phyloP scores from a whole-genome alignment of 345 rosid species.

The Hevea brasiliensis region DNA sequence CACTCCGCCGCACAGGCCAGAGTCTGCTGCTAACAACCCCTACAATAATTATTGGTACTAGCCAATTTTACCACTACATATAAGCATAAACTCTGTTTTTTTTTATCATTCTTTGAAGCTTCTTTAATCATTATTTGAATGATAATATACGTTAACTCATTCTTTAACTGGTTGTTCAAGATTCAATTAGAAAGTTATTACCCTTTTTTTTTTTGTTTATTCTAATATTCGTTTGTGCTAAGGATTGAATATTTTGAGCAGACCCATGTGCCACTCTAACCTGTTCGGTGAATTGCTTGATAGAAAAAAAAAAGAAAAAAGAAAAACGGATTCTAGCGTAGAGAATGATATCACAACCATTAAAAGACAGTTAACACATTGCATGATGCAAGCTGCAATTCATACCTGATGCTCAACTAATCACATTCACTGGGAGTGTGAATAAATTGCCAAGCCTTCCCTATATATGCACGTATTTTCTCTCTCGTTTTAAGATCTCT shows the following conservation, averaged over 20 bases:
- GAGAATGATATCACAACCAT: not conserved
- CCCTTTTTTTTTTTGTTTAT: conserved; percentile 19
- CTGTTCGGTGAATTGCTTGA: conserved; percentile 18
- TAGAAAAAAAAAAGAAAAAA: not conserved
- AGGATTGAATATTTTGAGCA: not conserved
- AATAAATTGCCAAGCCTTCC: not conserved
- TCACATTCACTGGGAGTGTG: conserved; percentile 4
- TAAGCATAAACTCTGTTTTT: no score
- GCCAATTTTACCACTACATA: not conserved
- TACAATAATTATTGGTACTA: not conserved
- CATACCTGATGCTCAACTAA: conserved; percentile 3
- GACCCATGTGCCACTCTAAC: conserved; percentile 17
- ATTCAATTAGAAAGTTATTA: conserved; percentile 5
- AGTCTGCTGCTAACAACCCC: not conserved
- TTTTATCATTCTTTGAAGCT: not conserved
- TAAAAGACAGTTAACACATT: not conserved
- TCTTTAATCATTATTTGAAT: not conserved
- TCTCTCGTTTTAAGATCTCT: not conserved
- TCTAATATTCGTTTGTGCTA: not conserved
- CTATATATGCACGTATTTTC: not conserved
- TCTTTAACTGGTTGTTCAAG: not conserved
- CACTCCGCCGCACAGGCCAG: not conserved
- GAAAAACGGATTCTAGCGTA: not conserved
- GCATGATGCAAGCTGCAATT: not conserved
- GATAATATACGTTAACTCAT: not conserved